Evolutionary conservation across 768 basidiomycete species (phyloP).

Genomic region (Serendipita sp.): DNA sequence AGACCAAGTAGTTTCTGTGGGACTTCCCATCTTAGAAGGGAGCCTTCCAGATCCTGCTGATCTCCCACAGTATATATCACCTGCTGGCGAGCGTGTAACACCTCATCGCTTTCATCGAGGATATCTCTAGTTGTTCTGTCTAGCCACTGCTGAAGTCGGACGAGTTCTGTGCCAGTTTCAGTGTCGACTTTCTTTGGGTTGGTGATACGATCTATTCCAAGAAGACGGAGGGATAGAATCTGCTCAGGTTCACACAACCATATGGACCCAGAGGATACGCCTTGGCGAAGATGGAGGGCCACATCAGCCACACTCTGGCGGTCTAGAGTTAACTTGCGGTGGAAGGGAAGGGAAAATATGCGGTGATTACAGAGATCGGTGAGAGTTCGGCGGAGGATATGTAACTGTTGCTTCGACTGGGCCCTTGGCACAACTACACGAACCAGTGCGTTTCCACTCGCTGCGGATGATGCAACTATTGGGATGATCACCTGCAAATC

Average conservation of each 20-base stretch:
- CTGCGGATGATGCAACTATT: slow-evolving; percentile 23
- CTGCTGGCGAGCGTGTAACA: slow-evolving; percentile 32
- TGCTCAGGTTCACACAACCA: slow-evolving; percentile 38
- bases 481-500: slow-evolving; percentile 25
- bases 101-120: slow-evolving; percentile 16
- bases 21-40: slow-evolving; percentile 28
- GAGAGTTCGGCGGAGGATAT: slow-evolving; percentile 28
- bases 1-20: slow-evolving; percentile 22
- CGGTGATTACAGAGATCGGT: slow-evolving; percentile 30
- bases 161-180: neutral
- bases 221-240: slow-evolving; percentile 33
- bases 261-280: slow-evolving; percentile 12
- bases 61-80: slow-evolving; percentile 30
- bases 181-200: slow-evolving; percentile 4
- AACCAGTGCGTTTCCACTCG: slow-evolving; percentile 27
- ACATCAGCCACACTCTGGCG: too few relatives aligned
- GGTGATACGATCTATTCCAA: slow-evolving; percentile 26
- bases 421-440: slow-evolving; percentile 37
- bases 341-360: slow-evolving; percentile 35
- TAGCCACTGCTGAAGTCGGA: slow-evolving; percentile 13
- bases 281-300: too few relatives aligned
- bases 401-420: slow-evolving; percentile 32
- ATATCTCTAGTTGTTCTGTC: slow-evolving; percentile 5
- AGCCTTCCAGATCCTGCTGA: slow-evolving; percentile 24
- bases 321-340: slow-evolving; percentile 21